Percentiles rank a stretch among this genome's conserved stretches.
Conservation (phyloP, 108 stramenopile species). For the Licmophora abbreviata region DNA sequence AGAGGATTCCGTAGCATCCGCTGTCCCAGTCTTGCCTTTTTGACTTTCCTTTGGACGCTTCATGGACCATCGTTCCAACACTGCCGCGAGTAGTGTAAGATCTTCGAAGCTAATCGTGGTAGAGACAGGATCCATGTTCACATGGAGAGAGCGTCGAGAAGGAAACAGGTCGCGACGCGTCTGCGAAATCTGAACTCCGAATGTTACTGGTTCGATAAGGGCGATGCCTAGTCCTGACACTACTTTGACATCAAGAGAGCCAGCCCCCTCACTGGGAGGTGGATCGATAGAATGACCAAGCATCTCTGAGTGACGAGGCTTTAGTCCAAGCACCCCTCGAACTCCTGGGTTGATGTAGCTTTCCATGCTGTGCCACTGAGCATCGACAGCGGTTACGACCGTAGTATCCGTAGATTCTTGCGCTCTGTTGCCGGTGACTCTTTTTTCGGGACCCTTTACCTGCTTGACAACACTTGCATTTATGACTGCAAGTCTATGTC, state of each 20-base stretch:
- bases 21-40: constrained; percentile 3
- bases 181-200: constrained; percentile 37
- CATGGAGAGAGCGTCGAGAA: constrained; percentile 25
- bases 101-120: constrained; percentile 62
- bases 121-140: constrained; percentile 61
- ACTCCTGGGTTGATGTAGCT: constrained; percentile 55
- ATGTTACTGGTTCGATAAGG: constrained; percentile 62
- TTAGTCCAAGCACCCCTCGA: constrained; percentile 20
- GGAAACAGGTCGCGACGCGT: constrained; percentile 23
- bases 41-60: constrained; percentile 2
- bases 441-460: background rate
- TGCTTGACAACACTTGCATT: constrained; percentile 26
- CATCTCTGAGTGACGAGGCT: background rate
- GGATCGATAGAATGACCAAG: background rate
- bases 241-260: background rate
- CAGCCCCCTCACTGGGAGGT: background rate
- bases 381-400: constrained; percentile 18
- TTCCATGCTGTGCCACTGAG: constrained; percentile 45
- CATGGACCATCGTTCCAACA: constrained; percentile 33
- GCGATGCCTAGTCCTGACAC: constrained; percentile 34
- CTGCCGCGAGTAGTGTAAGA: constrained; percentile 40
- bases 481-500: constrained; percentile 33
- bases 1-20: background rate
- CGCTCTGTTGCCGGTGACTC: too few relatives aligned
- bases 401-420: background rate